Percentiles rank a stretch among this genome's conserved stretches.
Evolutionary conservation across 495 filamentous ascomycete genomes (phyloP).

Genomic region (Neurospora sp.): DNA sequence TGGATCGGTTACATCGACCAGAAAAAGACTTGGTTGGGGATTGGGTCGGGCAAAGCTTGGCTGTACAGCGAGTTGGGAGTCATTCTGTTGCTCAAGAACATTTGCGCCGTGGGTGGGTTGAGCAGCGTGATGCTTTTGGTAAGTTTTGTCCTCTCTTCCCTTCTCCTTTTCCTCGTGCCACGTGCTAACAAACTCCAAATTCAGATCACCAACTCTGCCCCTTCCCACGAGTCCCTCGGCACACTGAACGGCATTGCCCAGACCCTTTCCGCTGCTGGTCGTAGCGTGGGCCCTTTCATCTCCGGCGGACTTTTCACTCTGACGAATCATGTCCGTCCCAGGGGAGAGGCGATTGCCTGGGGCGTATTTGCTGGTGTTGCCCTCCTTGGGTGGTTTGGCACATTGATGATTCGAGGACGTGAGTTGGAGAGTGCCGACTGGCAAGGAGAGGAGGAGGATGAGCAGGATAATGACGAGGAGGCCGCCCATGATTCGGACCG

Average conservation of each 20-base stretch:
- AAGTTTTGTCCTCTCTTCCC: slow-evolving; percentile 23
- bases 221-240: slow-evolving; percentile 75
- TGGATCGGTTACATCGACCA: slow-evolving; percentile 70
- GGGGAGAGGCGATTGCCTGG: slow-evolving; percentile 80
- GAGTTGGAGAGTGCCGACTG: slow-evolving; percentile 46
- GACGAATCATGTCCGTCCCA: slow-evolving; percentile 55
- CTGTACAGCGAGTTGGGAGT: slow-evolving; percentile 66
- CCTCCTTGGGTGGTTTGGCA: slow-evolving; percentile 65
- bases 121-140: slow-evolving; percentile 83
- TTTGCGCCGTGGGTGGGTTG: slow-evolving; percentile 78
- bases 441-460: slow-evolving; percentile 20
- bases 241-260: slow-evolving; percentile 91
- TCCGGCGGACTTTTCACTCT: slow-evolving; percentile 76
- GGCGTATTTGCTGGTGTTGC: slow-evolving; percentile 71
- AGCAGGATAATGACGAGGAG: slow-evolving; percentile 8
- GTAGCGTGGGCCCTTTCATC: slow-evolving; percentile 80
- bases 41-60: slow-evolving; percentile 50
- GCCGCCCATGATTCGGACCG: neutral
- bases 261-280: slow-evolving; percentile 82
- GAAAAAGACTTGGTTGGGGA: slow-evolving; percentile 30
- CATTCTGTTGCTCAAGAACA: slow-evolving; percentile 76
- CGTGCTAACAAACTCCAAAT: neutral
- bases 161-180: neutral
- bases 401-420: slow-evolving; percentile 58
- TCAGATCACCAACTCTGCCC: slow-evolving; percentile 87